A percentile compares a stretch with the other conserved stretches of the same genome.
Conservation (phyloP, 257 asterid genomes). For the Solanum chiquidenum region DNA sequence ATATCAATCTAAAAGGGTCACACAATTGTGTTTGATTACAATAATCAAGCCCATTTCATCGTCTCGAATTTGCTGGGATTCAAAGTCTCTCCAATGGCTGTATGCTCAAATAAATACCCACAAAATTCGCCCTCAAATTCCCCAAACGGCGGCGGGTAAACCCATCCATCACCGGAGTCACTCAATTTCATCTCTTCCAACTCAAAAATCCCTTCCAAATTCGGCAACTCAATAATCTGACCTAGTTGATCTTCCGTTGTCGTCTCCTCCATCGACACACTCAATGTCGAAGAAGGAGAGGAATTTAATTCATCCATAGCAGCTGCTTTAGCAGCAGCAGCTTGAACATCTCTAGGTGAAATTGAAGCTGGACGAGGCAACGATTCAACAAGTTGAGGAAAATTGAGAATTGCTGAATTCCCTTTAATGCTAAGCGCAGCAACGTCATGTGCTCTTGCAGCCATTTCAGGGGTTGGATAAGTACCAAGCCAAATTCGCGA, state of each 20-base stretch:
- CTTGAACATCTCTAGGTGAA: conserved; percentile 1
- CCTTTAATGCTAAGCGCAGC: neutral
- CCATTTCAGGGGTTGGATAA: conserved; percentile 3
- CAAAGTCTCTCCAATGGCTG: conserved; percentile 19
- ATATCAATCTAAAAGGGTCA: neutral
- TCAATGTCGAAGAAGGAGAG: neutral
- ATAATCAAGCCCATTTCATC: conserved; percentile 4
- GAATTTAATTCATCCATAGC: neutral
- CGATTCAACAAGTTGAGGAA: neutral
- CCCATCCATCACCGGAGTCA: conserved; percentile 50
- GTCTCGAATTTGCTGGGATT: conserved; percentile 3
- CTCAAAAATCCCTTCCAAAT: conserved; percentile 47
- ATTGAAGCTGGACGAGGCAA: neutral
- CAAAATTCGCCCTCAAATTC: conserved; percentile 29
- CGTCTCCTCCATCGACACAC: neutral
- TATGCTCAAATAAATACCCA: conserved; percentile 29
- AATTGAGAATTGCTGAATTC: neutral
- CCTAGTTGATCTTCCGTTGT: conserved; percentile 43
- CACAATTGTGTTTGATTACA: neutral
- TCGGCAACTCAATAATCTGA: conserved; percentile 74
- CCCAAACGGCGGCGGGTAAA: conserved; percentile 48
- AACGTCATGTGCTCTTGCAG: conserved; percentile 3
- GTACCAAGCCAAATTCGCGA: neutral
- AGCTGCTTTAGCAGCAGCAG: conserved; percentile 2
- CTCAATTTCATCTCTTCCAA: conserved; percentile 28